Base-by-base conservation (phyloP, 1,139 yeast species). In the Geotrichum fermentans region DNA sequence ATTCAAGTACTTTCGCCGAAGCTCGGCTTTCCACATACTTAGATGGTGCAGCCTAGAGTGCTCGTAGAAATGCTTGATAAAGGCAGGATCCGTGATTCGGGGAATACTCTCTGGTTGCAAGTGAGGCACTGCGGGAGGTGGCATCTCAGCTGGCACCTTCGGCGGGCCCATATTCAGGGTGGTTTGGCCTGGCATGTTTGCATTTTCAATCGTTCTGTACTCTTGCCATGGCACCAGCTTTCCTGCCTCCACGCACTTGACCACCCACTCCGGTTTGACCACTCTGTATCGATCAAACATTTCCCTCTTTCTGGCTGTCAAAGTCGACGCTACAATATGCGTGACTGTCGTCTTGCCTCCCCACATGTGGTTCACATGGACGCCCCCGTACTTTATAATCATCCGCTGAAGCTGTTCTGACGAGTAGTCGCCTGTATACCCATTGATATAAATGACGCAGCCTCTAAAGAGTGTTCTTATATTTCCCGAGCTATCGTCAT, bases 31-130 rank as follows among this genome's bases (percentile, higher is more conserved):
- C 95, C 96, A 88, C 3, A 80, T 74, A 56, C 96, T 84, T 43
- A 92, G 69, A 64, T 88, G 96, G 61, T 92, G 98, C 26, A 92
- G 69, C 51, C 98, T 71, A 1, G 97, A 89, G 51, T 84, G 80
- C 5, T 82, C 77, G 65, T 89, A 90, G 63, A 84, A 92, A 38
- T 74, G 74, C 11, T 73, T 63, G 29, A 92, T 68, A 60, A 89
- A 92, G 42, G 80, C 78, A 0, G 96, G 96, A 60, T 86, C 82
- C 5, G 50, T 34, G 13, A 50, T 46, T n/a, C 18, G 32, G 3
- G 52, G 52, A 5, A 47, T 16, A 5, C 38, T 34, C 1, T 38
- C 41, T 17, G 24, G 24, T 11, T 35, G 39, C n/a, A 18, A n/a
- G n/a, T 20, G 39, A 17, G 13, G 17, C n/a, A n/a, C n/a, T n/a